A percentile compares a stretch with the other conserved stretches of the same genome.
Conservation (phyloP, 1,284 basidiomycete species). For the Tilletia caries region DNA sequence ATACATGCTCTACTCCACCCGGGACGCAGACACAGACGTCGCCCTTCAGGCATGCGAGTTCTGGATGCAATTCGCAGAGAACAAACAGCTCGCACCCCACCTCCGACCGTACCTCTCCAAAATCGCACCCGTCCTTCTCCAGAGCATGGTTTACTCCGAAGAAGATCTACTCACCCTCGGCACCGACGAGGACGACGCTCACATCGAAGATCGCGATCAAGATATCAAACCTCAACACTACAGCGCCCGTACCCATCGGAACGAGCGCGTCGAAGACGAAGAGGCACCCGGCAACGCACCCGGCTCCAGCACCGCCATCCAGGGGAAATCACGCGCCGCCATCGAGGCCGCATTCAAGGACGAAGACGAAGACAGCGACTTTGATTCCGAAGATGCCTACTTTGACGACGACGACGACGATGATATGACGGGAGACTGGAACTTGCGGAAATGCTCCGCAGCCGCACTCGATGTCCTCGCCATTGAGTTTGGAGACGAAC, state of each 20-base stretch:
- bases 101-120: slow-evolving; percentile 79
- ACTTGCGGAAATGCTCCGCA: slow-evolving; percentile 94
- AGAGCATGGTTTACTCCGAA: slow-evolving; percentile 96
- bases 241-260: slow-evolving; percentile 69
- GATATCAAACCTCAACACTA: slow-evolving; percentile 95
- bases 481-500: slow-evolving; percentile 79
- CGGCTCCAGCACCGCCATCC: slow-evolving; percentile 32
- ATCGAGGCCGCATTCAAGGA: slow-evolving; percentile 56
- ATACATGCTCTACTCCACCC: slow-evolving; percentile 97
- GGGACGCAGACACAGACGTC: slow-evolving; percentile 72
- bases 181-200: slow-evolving; percentile 76
- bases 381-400: slow-evolving; percentile 72
- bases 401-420: slow-evolving; percentile 92
- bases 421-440: slow-evolving; percentile 98
- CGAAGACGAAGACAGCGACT: slow-evolving; percentile 69
- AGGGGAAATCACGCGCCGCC: slow-evolving; percentile 54
- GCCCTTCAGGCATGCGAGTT: slow-evolving; percentile 89
- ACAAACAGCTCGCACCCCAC: slow-evolving; percentile 76
- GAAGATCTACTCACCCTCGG: slow-evolving; percentile 94
- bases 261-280: slow-evolving; percentile 46
- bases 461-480: slow-evolving; percentile 96
- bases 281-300: slow-evolving; percentile 47
- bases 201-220: slow-evolving; percentile 69
- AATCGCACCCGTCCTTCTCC: slow-evolving; percentile 86
- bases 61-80: slow-evolving; percentile 98